A percentile compares a stretch with the other conserved stretches of the same genome.
Evolutionary conservation across 2,329 filamentous ascomycete genomes (phyloP).

Genomic region (Fusarium sp.): DNA sequence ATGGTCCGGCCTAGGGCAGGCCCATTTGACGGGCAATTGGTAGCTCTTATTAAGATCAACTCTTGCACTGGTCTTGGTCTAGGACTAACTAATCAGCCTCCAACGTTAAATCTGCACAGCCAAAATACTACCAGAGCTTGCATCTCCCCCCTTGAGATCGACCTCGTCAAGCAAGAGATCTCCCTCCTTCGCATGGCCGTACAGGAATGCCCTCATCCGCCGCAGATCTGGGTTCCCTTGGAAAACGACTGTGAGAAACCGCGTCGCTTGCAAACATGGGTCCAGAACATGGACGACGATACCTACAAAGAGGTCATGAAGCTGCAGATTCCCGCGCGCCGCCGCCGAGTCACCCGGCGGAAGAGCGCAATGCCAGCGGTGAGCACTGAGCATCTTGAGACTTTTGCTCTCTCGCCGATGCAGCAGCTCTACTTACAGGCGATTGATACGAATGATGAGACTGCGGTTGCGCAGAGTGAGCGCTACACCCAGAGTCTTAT

Average conservation of each 20-base stretch:
- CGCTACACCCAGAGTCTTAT: constrained; percentile 67
- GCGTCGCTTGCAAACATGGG: constrained; percentile 65
- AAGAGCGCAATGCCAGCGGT: background rate
- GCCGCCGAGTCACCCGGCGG: constrained; percentile 46
- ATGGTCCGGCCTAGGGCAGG: constrained; percentile 64
- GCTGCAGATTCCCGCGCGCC: constrained; percentile 57
- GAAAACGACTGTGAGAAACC: constrained; percentile 48
- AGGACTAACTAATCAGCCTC: background rate
- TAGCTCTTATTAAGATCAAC: constrained; percentile 61
- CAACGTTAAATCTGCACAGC: background rate
- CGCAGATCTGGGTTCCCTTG: constrained; percentile 64
- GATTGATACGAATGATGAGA: constrained; percentile 52
- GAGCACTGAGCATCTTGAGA: constrained; percentile 49
- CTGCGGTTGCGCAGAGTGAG: constrained; percentile 44
- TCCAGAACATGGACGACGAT: constrained; percentile 65
- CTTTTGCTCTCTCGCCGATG: constrained; percentile 66
- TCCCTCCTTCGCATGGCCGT: constrained; percentile 58
- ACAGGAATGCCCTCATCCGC: constrained; percentile 55
- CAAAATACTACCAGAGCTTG: constrained; percentile 47
- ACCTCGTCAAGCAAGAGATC: constrained; percentile 59
- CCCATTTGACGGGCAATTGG: constrained; percentile 63
- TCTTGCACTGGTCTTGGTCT: constrained; percentile 29
- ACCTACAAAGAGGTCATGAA: constrained; percentile 61
- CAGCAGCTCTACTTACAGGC: constrained; percentile 67
- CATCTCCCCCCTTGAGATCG: constrained; percentile 53